Base-by-base conservation (phyloP, 2,329 filamentous ascomycete species). In the Aspergillus candidus region DNA sequence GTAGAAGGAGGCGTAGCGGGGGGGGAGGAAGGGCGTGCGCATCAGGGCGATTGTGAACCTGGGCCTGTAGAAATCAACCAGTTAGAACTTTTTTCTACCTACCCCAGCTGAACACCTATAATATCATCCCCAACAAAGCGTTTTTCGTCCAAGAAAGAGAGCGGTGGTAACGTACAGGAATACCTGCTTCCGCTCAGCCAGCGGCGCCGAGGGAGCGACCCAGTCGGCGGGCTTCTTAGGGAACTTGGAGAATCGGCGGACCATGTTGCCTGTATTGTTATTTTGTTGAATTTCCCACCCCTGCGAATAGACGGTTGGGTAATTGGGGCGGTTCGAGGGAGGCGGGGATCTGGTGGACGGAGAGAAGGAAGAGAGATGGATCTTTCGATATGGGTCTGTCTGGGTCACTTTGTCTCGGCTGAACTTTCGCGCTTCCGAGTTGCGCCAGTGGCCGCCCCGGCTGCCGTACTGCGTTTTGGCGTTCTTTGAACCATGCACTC, bases 1-100 rank as follows among this genome's bases (percentile, higher is more conserved):
- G 60, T 84, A 77, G 79, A 98, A 98, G 58, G 83, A 84, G 51
- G 91, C 93, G 65, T 87, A 88, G 65, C 82, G 84, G 14, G 90
- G 82, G 6, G 87, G 83, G 42, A 86, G 78, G 54, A 79, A 75
- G 27, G 81, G 79, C 46, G 82, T 84, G 55, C 83, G 84, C 57
- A 94, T 74, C 59, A 97, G 79, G 48, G 84, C 83, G 61, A 97
- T 74, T 52, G 82, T 79, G 71, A 94, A 87, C 62, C 84, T 82
- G 41, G 91, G 91, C 48, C 90, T 95, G 60, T 10, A 27, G 3
- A 27, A 3, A 27, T 10, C 22, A 10, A 27, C 10, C 22, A 27
- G 22, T 27, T 27, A 27, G 6, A 27, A n/a, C n/a, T 3, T 27
- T 27, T 27, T 7, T 27, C 1, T 27, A 2, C 18, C 15, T 15